phyloP scores from a whole-genome alignment of 2,329 filamentous ascomycete species.

The Onygenales sp. region DNA sequence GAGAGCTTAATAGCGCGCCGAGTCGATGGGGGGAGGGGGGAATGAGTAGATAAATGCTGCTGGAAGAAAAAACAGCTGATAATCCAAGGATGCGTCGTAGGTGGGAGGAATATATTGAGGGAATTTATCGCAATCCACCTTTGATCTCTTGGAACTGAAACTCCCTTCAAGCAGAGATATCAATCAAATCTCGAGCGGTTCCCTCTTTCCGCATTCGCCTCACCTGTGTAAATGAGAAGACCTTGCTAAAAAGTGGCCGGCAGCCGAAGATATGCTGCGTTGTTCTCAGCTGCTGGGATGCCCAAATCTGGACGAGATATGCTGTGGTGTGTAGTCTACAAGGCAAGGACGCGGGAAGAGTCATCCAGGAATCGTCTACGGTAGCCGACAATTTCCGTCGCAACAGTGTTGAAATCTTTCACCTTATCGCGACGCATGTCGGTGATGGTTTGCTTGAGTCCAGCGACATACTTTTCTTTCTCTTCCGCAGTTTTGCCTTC shows the following conservation, averaged over 20 bases:
- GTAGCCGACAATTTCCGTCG: slow-evolving; percentile 40
- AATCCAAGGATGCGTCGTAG: background rate
- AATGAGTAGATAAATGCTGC: background rate
- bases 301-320: background rate
- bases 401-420: slow-evolving; percentile 41
- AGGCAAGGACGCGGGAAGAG: slow-evolving; percentile 34
- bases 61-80: background rate
- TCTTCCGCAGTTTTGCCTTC: slow-evolving; percentile 38
- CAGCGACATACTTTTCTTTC: slow-evolving; percentile 34
- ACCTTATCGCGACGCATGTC: slow-evolving; percentile 40
- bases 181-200: background rate
- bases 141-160: background rate
- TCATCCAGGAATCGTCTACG: slow-evolving; percentile 41
- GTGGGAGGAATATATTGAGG: background rate
- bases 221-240: background rate
- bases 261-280: background rate
- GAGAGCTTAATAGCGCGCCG: too few relatives aligned
- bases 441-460: slow-evolving; percentile 40
- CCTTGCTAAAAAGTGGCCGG: background rate
- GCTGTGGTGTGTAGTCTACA: slow-evolving; percentile 20
- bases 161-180: background rate
- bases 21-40: background rate
- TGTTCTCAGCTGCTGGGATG: background rate
- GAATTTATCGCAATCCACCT: background rate
- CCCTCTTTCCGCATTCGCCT: background rate